phyloP scores from a whole-genome alignment of 768 basidiomycete species.

The Phaeotremella fagi region DNA sequence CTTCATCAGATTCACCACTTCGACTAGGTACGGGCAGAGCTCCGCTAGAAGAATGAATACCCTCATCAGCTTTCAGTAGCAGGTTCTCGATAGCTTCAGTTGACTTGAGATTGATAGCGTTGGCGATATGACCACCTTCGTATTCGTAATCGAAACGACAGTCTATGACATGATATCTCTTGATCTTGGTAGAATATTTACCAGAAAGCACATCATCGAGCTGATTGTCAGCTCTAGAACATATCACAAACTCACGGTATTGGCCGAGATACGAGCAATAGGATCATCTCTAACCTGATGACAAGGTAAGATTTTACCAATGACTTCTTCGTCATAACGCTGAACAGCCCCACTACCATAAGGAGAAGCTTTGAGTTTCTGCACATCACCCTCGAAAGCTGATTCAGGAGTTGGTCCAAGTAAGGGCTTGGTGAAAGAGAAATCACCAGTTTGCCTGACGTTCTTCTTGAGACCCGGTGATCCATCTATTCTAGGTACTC shows the following conservation, averaged over 20 bases:
- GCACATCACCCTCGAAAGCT: constrained; percentile 12
- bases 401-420: constrained; percentile 15
- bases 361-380: constrained; percentile 18
- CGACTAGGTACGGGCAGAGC: constrained; percentile 47
- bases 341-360: constrained; percentile 57
- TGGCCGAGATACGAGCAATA: constrained; percentile 75
- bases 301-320: constrained; percentile 91
- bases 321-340: constrained; percentile 86
- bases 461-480: constrained; percentile 32
- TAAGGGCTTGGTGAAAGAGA: too few relatives aligned
- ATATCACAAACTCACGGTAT: constrained; percentile 60
- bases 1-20: constrained; percentile 61
- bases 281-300: constrained; percentile 92
- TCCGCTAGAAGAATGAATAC: constrained; percentile 47
- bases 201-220: constrained; percentile 74
- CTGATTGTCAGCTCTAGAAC: constrained; percentile 50
- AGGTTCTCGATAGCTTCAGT: constrained; percentile 72
- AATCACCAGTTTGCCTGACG: constrained; percentile 12
- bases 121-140: constrained; percentile 83
- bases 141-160: constrained; percentile 98
- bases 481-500: constrained; percentile 29
- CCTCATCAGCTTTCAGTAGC: constrained; percentile 54
- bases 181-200: constrained; percentile 61
- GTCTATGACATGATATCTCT: constrained; percentile 76
- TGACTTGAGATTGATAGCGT: constrained; percentile 87